Base-by-base conservation (phyloP, 768 basidiomycete genomes). In the Leccinum variicolor region DNA sequence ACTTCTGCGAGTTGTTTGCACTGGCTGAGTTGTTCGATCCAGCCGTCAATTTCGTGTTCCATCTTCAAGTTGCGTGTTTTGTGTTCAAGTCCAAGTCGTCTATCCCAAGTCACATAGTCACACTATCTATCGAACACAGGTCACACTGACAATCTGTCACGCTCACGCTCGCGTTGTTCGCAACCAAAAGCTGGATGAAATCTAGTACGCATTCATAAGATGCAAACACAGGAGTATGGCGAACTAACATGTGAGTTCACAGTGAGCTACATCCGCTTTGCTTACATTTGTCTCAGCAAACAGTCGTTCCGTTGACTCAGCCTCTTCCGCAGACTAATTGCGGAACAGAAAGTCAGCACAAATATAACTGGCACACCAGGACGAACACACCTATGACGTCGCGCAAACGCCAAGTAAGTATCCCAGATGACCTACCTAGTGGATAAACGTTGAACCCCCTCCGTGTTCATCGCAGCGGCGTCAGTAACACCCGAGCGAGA, bases 1-100 rank as follows among this genome's bases (percentile, higher is more conserved):
- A 82, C 81, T 77, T 99, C 97, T 60, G 91, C 80, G 59, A 99
- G 84, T 66, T 97, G 96, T 74, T 99, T 98, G 81, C 97, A 99
- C 70, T 94, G 90, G 76, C 87, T 88, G 65, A 99, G 85, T 73
- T 98, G 94, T 59, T 92, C 86, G 72, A 99, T 95, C 97, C 97
- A 98, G 58, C 81, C 84, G 79, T 98, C 95, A 74, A 96, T 87
- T 84, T 98, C 93, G 69, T 73, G 75, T 69, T 81, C 81, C 79
- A 81, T 81, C 46, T 14, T 47, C 46, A 43, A 56, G 29, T 34
- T 28, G 55, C n/a, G 25, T 52, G 62, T 55, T 43, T 43, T 43
- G 19, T 41, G 56, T 58, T 65, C 58, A 51, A 43, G 66, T 57
- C 58, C 26, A 65, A 63, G 54, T 58, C 39, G 43, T 9, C 53